Conservation (phyloP, 1,139 yeast genomes). For the Yamadazyma trypodendri region DNA sequence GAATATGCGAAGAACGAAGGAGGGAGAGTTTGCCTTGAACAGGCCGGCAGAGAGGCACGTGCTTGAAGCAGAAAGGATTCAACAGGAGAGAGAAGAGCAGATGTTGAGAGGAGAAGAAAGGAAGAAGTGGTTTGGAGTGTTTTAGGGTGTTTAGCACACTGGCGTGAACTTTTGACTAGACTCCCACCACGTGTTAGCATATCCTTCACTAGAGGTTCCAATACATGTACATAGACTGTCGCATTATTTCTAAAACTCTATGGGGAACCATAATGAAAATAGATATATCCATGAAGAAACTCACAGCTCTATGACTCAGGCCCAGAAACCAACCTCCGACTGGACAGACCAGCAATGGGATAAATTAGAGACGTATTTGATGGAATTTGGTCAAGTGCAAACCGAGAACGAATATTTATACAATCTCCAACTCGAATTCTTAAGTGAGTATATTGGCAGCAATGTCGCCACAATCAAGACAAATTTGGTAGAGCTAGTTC, state of each 20-base stretch:
- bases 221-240: conserved; percentile 3
- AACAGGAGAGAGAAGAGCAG: conserved; percentile 70
- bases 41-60: conserved; percentile 73
- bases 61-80: conserved; percentile 69
- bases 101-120: conserved; percentile 47
- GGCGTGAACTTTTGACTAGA: too few relatives aligned
- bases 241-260: conserved; percentile 1
- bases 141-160: neutral
- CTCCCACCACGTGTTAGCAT: too few relatives aligned
- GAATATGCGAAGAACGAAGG: conserved; percentile 37
- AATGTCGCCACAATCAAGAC: conserved; percentile 11
- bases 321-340: neutral
- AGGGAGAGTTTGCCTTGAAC: conserved; percentile 54
- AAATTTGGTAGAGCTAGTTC: conserved; percentile 10
- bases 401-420: conserved; percentile 13
- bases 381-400: conserved; percentile 16
- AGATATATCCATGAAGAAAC: neutral
- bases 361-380: conserved; percentile 15
- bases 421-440: conserved; percentile 16
- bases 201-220: too few relatives aligned
- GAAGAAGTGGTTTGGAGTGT: conserved; percentile 27
- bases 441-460: conserved; percentile 12
- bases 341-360: conserved; percentile 11
- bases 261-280: neutral
- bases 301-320: neutral